phyloP scores from a whole-genome alignment of 805 yeast genomes.

The Scheffersomyces coipomensis region DNA sequence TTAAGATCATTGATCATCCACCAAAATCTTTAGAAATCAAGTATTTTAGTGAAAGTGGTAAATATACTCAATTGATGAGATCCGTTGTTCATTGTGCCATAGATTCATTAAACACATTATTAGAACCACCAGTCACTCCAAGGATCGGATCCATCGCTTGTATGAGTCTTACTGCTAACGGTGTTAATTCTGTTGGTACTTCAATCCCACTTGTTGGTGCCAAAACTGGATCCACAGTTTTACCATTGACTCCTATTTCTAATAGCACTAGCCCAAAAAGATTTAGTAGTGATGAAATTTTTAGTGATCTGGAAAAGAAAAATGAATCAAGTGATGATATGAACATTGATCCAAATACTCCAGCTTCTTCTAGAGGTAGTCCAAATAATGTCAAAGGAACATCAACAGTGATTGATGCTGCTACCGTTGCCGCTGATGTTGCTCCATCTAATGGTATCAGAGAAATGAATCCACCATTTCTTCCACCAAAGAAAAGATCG shows the following conservation, averaged over 20 bases:
- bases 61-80: conserved; percentile 36
- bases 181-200: conserved; percentile 16
- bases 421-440: neutral
- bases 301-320: neutral
- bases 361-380: conserved; percentile 1
- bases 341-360: conserved; percentile 2
- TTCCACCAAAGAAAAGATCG: neutral
- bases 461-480: neutral
- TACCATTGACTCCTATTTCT: conserved; percentile 26
- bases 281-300: conserved; percentile 1
- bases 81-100: conserved; percentile 31
- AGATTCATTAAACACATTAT: conserved; percentile 15
- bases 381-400: neutral
- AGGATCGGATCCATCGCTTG: conserved; percentile 12
- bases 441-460: neutral
- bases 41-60: conserved; percentile 38
- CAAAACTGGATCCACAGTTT: conserved; percentile 7
- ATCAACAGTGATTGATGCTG: neutral
- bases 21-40: conserved; percentile 47
- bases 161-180: conserved; percentile 17
- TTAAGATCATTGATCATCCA: conserved; percentile 42
- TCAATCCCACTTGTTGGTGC: neutral
- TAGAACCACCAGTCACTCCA: conserved; percentile 31
- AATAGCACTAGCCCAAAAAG: conserved; percentile 20
- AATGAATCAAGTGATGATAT: neutral